Base-by-base conservation (phyloP, 78 protist species). In the Parvularia atlantis region DNA sequence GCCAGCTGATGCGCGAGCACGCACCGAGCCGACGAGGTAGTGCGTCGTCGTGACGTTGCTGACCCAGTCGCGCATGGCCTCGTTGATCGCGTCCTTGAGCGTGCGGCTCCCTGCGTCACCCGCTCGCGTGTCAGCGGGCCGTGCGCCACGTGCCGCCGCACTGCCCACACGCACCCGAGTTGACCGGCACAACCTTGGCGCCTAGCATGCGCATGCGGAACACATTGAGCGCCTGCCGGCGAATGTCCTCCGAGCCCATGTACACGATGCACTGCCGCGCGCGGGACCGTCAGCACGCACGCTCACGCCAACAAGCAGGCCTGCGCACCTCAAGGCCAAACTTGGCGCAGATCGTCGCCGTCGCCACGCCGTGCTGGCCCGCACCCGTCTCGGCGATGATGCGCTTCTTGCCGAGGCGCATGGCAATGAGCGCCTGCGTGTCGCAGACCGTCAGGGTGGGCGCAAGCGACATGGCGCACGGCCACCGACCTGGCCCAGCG, bases 331-430 rank as follows among this genome's bases (percentile, higher is more conserved):
- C 84, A 41, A 90, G 64, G 11, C 86, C 91, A 35, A 90, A 31
- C 6, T 69, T 60, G n/a, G 95, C 91, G 76, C 95, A 90, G 35
- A 59, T 87, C 37, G 90, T 83, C 19, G 91, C 91, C 35, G 89
- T 83, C 40, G 89, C 91, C 2, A 90, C 95, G 24, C 95, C 95
- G 56, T 90, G 95, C 78, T 90, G 95, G 0, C 95, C 95, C 20
- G 95, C 95, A 36, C 95, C 95, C n/a, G 95, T 85, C 84, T 85
- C 91, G 2, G 89, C 88, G 50, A 90, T 81, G 66, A 85, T 78
- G 39, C 95, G 76, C 60, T 58, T 76, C 72, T 83, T 84, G 60
- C 91, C 91, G 33, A 90, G 76, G 4, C 82, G 71, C 80, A 71
- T 77, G 36, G 91, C 91, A 2, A 90, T 63, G 37, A 90, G 83